Conservation (phyloP, 345 rosid genomes). For the Bruguiera sexangula region DNA sequence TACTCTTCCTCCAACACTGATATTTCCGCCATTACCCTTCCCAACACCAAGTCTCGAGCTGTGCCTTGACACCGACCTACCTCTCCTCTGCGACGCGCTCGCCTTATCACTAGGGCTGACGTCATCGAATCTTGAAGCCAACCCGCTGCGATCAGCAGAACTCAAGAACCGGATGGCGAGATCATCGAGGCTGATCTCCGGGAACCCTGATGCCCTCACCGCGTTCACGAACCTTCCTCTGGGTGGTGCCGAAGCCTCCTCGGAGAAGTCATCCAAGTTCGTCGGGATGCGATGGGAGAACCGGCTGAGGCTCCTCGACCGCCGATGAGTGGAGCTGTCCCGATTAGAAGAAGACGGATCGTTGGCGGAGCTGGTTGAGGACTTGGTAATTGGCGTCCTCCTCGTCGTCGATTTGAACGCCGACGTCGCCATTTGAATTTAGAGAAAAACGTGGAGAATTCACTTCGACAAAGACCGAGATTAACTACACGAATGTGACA, state of each 20-base stretch:
- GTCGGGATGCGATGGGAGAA: conserved; percentile 52
- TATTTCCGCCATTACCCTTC: conserved; percentile 32
- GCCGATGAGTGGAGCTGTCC: conserved; percentile 43
- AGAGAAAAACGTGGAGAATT: neutral
- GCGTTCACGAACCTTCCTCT: conserved; percentile 76
- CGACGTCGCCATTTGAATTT: conserved; percentile 60
- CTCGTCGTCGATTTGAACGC: conserved; percentile 62
- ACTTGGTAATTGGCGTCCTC: conserved; percentile 41
- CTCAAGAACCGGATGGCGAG: conserved; percentile 65
- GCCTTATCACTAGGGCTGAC: conserved; percentile 30
- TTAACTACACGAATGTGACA: too few relatives aligned
- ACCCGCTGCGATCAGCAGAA: conserved; percentile 51
- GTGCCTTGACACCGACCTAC: conserved; percentile 84
- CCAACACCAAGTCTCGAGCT: conserved; percentile 24
- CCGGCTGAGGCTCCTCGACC: conserved; percentile 84
- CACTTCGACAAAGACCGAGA: neutral
- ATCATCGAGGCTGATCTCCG: conserved; percentile 83
- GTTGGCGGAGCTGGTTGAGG: conserved; percentile 35
- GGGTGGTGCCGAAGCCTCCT: conserved; percentile 40
- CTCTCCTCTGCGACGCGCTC: conserved; percentile 54
- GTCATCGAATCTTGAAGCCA: conserved; percentile 32
- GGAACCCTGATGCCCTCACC: conserved; percentile 67
- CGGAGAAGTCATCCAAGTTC: conserved; percentile 27
- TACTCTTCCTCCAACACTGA: conserved; percentile 36
- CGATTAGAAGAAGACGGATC: conserved; percentile 47